Evolutionary conservation across 192 early-diverging fungal species (phyloP), one percentile per base, ranked within the genome.

Genomic region (Umbelopsis sp.): DNA sequence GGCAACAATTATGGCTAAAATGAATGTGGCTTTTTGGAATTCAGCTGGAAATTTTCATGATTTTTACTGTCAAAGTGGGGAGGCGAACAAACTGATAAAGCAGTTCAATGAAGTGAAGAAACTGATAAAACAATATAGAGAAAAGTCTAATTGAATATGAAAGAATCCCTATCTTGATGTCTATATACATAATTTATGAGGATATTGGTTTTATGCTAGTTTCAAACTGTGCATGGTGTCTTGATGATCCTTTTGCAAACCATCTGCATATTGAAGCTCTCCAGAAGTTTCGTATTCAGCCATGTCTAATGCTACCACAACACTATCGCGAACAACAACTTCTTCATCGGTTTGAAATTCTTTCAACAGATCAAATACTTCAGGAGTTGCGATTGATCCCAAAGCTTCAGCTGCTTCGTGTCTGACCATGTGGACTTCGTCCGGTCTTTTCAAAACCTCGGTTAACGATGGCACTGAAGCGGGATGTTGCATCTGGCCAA

Each of bases 351-450:
- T 72, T 52, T 83, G 77, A 74, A 89, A 97, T 69, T 89, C 72
- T 52, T 89, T 81, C 61, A 99, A 79, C 23, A 90, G 84, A 11
- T 78, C 81, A 50, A 95, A 88, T 68, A 89, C 90, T 77, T 99
- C 93, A 46, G 89, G 87, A 2, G 93, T 94, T 47, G 95, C 97
- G 78, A 99, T 94, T 10, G 93, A 95, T 15, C 97, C 97, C 69
- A 99, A 78, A 11, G 97, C 97, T 85, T 99, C 97, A 4, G 97
- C 97, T 51, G 92, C 92, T 80, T 99, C 97, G 74, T 99, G 97
- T 18, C 97, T 89, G 4, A 99, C 97, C 95, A 99, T 99, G 46
- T 89, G 73, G 10, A 83, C 86, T 77, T 99, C 97, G 27, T 85
- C 74, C 11, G 77, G 72, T 80, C 94, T 92, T 48, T 81, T 84